Base-by-base conservation (phyloP, 2,329 filamentous ascomycete species). In the Thielaviopsis ethacetica region DNA sequence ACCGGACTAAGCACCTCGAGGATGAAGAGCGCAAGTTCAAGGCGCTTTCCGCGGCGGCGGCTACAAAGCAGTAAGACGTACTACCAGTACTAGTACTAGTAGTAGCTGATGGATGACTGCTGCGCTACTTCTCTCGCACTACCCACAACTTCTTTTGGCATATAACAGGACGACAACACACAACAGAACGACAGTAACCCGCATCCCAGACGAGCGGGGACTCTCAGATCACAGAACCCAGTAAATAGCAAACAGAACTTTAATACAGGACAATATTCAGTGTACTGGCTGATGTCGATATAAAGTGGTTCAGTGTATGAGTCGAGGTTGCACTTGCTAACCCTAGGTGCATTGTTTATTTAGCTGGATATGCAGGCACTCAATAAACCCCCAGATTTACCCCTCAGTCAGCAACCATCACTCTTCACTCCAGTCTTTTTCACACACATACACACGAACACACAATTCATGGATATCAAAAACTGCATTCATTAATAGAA, bases 11-110 rank as follows among this genome's bases (percentile, higher is more conserved):
- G 69, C 74, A 81, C 63, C 65, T 76, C 58, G 74, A 75, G 60
- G 76, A 79, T 61, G 78, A 81, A 68, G 78, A 76, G 65, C 72
- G 75, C 63, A 82, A 82, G 70, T 71, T 70, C 44, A 71, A 72
- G 67, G 78, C 72, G 68, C 63, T 80, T 64, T 72, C 71, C 2
- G 68, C 70, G 61, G 72, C 72, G 13, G 53, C 50, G n/a, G 50
- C 50, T 27, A 49, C 6, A 17, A 47, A 24, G 34, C 41, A 50
- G 49, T 47, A 56, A n/a, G n/a, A n/a, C n/a, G 54, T n/a, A 56
- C 24, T 10, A 38, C 26, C 19, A 17, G 26, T 34, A 34, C n/a
- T n/a, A 56, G 54, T n/a, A 56, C 24, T 10, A 38, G 53, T 30
- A 17, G 26, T 34, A 34, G 30, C 30, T 34, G 30, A 34, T 34